Conservation (phyloP, 148 eudicot genomes). For the Spergularia marina region DNA sequence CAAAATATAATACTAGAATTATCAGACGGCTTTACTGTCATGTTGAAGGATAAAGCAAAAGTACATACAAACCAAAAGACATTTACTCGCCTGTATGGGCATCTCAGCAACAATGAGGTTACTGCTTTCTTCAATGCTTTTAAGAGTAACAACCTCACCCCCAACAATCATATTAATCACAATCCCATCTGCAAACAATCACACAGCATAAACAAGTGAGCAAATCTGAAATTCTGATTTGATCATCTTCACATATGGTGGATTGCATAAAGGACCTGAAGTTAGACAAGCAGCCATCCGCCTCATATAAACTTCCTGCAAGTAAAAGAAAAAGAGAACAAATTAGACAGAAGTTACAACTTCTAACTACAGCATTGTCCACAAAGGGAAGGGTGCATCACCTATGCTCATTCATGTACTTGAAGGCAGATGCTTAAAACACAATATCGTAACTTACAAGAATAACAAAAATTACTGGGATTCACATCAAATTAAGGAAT, state of each 20-base stretch:
- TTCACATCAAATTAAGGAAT: not conserved
- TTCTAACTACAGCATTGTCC: not conserved
- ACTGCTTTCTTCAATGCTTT: slow-evolving; percentile 76
- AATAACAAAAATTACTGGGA: not conserved
- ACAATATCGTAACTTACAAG: not conserved
- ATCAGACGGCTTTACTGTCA: not conserved
- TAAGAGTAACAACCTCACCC: slow-evolving; percentile 81
- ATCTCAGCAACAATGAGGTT: slow-evolving; percentile 67
- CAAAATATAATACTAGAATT: not conserved
- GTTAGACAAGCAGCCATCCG: slow-evolving; percentile 78
- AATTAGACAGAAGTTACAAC: not conserved
- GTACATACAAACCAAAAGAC: not conserved
- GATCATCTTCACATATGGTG: not conserved
- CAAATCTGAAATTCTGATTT: not conserved
- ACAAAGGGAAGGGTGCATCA: not conserved
- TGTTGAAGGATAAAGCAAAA: not conserved
- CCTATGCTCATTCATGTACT: not conserved
- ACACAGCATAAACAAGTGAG: not conserved
- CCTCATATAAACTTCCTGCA: slow-evolving; percentile 80
- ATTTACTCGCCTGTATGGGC: slow-evolving; percentile 28
- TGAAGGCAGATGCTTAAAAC: not conserved
- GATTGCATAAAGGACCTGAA: slow-evolving; percentile 45
- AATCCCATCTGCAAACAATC: slow-evolving; percentile 61
- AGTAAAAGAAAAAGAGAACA: not conserved
- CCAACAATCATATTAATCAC: slow-evolving; percentile 92